phyloP scores from a whole-genome alignment of 768 basidiomycete genomes.

The Auricularia cornea region DNA sequence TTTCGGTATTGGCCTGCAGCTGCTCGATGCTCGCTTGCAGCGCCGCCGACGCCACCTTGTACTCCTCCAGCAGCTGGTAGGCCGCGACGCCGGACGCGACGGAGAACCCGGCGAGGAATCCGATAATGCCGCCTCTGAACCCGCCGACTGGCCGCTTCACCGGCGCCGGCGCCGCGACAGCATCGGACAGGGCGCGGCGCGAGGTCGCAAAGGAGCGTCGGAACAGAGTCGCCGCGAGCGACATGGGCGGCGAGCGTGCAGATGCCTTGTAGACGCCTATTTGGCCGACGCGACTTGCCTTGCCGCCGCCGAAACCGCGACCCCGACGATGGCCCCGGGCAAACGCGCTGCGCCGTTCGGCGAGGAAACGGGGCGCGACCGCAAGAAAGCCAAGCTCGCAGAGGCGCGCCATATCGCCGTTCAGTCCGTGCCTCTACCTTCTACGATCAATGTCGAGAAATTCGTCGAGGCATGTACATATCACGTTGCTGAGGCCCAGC shows the following conservation, averaged over 20 bases:
- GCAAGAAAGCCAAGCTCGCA: constrained; percentile 61
- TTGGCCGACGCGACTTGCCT: not conserved
- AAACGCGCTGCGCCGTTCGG: constrained; percentile 20
- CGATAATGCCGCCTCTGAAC: constrained; percentile 54
- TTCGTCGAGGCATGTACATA: constrained; percentile 64
- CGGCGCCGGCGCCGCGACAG: constrained; percentile 29
- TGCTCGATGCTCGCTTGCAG: constrained; percentile 84
- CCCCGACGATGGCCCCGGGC: too few relatives aligned
- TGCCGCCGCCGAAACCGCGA: too few relatives aligned
- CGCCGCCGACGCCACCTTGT: constrained; percentile 79
- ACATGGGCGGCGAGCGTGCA: not conserved
- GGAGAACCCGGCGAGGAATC: constrained; percentile 86
- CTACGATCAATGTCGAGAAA: constrained; percentile 75
- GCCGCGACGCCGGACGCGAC: constrained; percentile 79
- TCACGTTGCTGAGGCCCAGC: not conserved
- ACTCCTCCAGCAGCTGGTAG: constrained; percentile 84
- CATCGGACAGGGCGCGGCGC: constrained; percentile 34
- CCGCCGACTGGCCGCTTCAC: constrained; percentile 69
- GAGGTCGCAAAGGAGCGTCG: constrained; percentile 33
- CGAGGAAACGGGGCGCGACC: constrained; percentile 36
- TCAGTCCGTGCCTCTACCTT: constrained; percentile 48
- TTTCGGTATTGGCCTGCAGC: constrained; percentile 72
- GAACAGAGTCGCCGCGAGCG: not conserved
- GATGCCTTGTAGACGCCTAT: not conserved
- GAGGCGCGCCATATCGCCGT: constrained; percentile 61